Evolutionary conservation across 805 yeast genomes (phyloP), one percentile per base, ranked within the genome.

Genomic region (Brettanomyces custersianus): DNA sequence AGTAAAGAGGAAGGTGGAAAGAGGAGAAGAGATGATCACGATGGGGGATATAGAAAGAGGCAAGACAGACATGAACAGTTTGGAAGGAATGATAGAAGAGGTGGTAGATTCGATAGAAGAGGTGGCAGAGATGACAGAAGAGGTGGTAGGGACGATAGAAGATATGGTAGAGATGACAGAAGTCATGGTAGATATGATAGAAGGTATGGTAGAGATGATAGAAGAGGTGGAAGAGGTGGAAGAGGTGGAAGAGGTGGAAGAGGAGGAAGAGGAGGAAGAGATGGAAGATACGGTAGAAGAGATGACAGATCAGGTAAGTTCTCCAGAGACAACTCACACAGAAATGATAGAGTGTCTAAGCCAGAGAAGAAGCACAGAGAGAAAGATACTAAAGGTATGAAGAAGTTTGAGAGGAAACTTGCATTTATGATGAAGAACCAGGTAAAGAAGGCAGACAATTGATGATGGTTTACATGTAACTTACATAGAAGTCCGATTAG

Each of bases 1-100:
- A 38, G 60, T 29, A 48, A 64, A 45, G 33, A 40, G 18, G 42
- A 35, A 12, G 41, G 38, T 31, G 49, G 43, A 28, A 18, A 33
- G 41, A 13, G 43, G 33, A 4, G 28, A 31, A 9, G 34, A 31
- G 16, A 26, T 15, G 26, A 20, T 36, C 11, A 26, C 19, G 4
- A 29, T 47, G 55, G 59, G 28, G 59, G 73, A n/a, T n/a, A n/a
- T 12, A 10, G 61, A 60, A 45, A 62, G 6, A 15, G 15, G 21
- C 8, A 11, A 23, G 16, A 31, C 58, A 29, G 40, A 60, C 43
- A 27, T 10, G 10, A 13, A 10, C 10, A 27, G 8, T 9, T 18
- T n/a, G 5, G 15, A n/a, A 11, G 15, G 20, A 35, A 31, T 12
- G 17, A 36, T 22, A 16, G n/a, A 29, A 29, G 31, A 4, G 19